These are phyloP conservation scores for Phaseolus coccineus DNA, from an alignment of 331 rosid genomes.

Conservation along the genomic window DNA sequence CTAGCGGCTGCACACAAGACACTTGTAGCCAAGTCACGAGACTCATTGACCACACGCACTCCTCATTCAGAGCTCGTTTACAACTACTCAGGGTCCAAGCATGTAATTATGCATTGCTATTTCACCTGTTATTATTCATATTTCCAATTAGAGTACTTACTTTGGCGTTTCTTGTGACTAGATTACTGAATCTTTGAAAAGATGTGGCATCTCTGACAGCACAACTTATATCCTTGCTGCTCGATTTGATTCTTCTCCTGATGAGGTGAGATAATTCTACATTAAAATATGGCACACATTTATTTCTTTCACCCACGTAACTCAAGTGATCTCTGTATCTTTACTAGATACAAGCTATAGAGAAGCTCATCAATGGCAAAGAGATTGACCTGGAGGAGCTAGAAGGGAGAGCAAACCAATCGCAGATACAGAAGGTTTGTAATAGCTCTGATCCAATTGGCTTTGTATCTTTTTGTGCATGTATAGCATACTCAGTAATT, in stretches of 20 bases:
- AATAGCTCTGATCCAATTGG: conserved; percentile 9
- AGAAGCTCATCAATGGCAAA: conserved; percentile 72
- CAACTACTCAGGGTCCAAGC: conserved; percentile 92
- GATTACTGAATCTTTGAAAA: conserved; percentile 91
- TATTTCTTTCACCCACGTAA: conserved; percentile 3
- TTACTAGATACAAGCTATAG: conserved; percentile 66
- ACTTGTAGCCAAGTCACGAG: conserved; percentile 70
- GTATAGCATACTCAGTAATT: conserved; percentile 34
- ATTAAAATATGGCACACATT: background rate
- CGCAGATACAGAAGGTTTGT: conserved; percentile 81
- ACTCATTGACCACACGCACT: conserved; percentile 85
- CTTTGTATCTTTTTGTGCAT: conserved; percentile 10
- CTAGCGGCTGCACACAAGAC: conserved; percentile 87
- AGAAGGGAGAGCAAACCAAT: conserved; percentile 71
- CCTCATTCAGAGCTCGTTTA: conserved; percentile 95
- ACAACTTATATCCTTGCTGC: conserved; percentile 84
- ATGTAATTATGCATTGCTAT: conserved; percentile 53
- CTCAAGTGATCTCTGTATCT: background rate
- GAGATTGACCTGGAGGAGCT: conserved; percentile 80
- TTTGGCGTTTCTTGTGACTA: conserved; percentile 46
- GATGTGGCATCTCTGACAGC: conserved; percentile 83
- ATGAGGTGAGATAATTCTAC: conserved; percentile 62
- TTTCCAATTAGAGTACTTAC: conserved; percentile 43
- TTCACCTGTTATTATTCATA: conserved; percentile 26
- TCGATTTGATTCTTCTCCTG: conserved; percentile 73